phyloP scores from a whole-genome alignment of 805 yeast species.

The Wickerhamiella sergipiensis region DNA sequence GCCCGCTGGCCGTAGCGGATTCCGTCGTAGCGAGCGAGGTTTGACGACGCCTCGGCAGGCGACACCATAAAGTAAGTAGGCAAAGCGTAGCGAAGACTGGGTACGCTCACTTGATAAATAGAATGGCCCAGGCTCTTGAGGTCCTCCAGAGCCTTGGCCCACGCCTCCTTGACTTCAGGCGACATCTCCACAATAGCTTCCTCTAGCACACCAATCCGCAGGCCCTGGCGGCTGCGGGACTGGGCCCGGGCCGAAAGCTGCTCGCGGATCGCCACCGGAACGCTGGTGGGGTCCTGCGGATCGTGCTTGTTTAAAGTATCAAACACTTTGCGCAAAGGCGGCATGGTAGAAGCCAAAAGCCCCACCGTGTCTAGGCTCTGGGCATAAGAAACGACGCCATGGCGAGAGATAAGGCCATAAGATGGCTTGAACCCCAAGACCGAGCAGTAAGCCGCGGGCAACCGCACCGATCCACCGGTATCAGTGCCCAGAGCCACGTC shows the following conservation, averaged over 20 bases:
- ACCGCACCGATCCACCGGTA: constrained; percentile 91
- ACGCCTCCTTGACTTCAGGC: constrained; percentile 30
- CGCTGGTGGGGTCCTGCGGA: constrained; percentile 61
- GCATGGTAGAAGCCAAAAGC: constrained; percentile 42
- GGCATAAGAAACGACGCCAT: constrained; percentile 88
- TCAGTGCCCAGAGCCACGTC: constrained; percentile 85
- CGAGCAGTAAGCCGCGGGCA: constrained; percentile 83
- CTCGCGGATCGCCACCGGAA: constrained; percentile 15
- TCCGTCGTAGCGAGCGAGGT: constrained; percentile 83
- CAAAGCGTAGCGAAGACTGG: constrained; percentile 49
- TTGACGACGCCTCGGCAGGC: constrained; percentile 90
- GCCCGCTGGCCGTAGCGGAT: constrained; percentile 62
- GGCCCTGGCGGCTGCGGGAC: constrained; percentile 10
- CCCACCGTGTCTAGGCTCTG: constrained; percentile 95
- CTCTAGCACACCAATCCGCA: constrained; percentile 57
- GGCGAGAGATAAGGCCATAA: constrained; percentile 80
- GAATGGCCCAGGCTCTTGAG: constrained; percentile 38
- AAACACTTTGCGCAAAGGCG: constrained; percentile 36
- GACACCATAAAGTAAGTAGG: constrained; percentile 81
- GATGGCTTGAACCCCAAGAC: constrained; percentile 84
- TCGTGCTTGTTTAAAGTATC: constrained; percentile 47
- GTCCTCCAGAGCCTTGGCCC: constrained; percentile 33
- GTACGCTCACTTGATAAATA: constrained; percentile 53
- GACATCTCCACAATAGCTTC: constrained; percentile 53
- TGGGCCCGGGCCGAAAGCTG: constrained; percentile 1